These are phyloP conservation scores for Erodium maritimum DNA, from an alignment of 345 rosid species.

Conservation along the genomic window DNA sequence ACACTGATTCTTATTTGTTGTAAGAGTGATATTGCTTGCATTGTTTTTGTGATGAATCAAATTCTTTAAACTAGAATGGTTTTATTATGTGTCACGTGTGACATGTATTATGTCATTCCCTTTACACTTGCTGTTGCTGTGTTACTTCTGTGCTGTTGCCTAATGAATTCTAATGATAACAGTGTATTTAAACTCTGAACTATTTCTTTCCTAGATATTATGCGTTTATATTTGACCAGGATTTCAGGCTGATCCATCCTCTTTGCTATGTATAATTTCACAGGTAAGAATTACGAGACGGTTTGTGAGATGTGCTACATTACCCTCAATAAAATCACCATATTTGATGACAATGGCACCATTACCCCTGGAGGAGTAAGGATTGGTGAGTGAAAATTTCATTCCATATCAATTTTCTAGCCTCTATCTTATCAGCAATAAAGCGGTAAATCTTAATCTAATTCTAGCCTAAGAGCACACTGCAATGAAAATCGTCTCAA, in stretches of 20 bases:
- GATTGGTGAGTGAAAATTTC: slow-evolving; percentile 44
- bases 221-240: neutral
- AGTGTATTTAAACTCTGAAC: neutral
- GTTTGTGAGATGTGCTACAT: slow-evolving; percentile 81
- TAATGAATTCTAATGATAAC: neutral
- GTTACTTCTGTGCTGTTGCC: neutral
- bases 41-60: no score
- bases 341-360: slow-evolving; percentile 59
- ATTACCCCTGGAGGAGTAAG: slow-evolving; percentile 83
- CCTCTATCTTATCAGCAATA: no score
- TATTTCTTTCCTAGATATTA: neutral
- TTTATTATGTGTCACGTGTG: neutral
- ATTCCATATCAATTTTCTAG: slow-evolving; percentile 2
- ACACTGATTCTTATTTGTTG: neutral
- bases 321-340: slow-evolving; percentile 65
- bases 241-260: neutral
- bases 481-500: no score
- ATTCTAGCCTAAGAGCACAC: no score
- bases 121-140: neutral
- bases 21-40: no score
- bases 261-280: neutral
- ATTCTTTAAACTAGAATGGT: neutral
- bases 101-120: neutral
- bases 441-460: no score
- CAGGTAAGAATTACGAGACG: slow-evolving; percentile 70